A percentile compares a stretch with the other conserved stretches of the same genome.
Conservation (phyloP, 2,329 filamentous ascomycete genomes). For the Torrubiella hemipterigena region DNA sequence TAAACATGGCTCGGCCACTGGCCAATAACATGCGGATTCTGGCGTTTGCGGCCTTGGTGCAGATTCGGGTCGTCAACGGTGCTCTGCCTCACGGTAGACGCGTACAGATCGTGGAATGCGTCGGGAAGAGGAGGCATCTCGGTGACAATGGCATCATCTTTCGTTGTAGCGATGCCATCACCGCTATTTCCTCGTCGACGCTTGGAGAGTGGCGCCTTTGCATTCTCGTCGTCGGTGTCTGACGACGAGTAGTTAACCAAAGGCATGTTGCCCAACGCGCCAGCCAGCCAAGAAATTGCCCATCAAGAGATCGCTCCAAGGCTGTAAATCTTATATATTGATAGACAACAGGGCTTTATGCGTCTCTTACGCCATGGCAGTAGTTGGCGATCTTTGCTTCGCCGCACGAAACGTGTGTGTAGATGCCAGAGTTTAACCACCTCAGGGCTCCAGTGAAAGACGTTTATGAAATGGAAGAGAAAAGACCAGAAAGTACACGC, state of each 20-base stretch:
- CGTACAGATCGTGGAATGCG: conserved; percentile 81
- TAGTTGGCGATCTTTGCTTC: too few relatives aligned
- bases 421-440: too few relatives aligned
- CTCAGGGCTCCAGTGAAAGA: too few relatives aligned
- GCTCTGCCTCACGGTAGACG: conserved; percentile 65
- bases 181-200: conserved; percentile 1
- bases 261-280: conserved; percentile 36
- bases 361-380: too few relatives aligned
- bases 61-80: conserved; percentile 71
- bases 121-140: conserved; percentile 62
- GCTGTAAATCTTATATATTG: too few relatives aligned
- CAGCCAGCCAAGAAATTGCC: too few relatives aligned
- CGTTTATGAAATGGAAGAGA: too few relatives aligned
- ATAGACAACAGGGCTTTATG: too few relatives aligned
- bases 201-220: conserved; percentile 1
- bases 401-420: too few relatives aligned
- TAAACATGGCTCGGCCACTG: conserved; percentile 93
- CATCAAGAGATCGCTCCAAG: too few relatives aligned
- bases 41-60: conserved; percentile 73
- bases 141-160: conserved; percentile 6
- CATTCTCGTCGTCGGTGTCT: conserved; percentile 12
- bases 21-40: conserved; percentile 72
- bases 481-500: too few relatives aligned
- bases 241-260: conserved; percentile 55
- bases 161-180: neutral